Base-by-base conservation (phyloP, 2,329 filamentous ascomycete genomes). In the Fusarium algeriense region DNA sequence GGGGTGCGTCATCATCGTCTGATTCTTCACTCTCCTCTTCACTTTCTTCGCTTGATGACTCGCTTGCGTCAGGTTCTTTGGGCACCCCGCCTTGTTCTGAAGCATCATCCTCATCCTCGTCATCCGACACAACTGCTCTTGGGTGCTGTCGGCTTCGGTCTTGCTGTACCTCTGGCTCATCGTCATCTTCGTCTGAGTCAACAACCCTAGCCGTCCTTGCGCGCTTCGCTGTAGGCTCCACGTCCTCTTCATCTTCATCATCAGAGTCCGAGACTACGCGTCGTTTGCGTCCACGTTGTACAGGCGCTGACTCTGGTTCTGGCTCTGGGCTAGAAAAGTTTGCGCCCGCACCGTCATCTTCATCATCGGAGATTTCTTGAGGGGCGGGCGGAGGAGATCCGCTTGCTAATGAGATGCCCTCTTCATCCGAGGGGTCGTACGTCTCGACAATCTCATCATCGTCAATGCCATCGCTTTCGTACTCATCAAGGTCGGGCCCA, bases 401-500 rank as follows among this genome's bases (percentile, higher is more conserved):
- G 6, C 59, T 56, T 17, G 64, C 63, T 3, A 76, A 20, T 6
- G 70, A 69, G 14, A 77, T 74, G 0, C 76, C 75, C 9, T 78
- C 75, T 37, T 77, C 78, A 6, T 78, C 77, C 3, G 77, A 78
- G 17, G 71, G 68, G 2, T 74, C 66, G 2, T 67, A 64, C 6
- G 69, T 60, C 19, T 80, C 76, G 3, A 74, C 61, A 15, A 81
- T 75, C 12, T 76, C 75, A 2, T 59, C 74, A 49, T 83, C 81
- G 40, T 83, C 81, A 10, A 83, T 82, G 0, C 80, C 80, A 1
- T 82, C 81, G 45, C 81, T 81, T 41, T 83, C 82, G 19, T 83
- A 83, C 46, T 79, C 76, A 34, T 81, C 72, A 5, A 69, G 48
- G 20, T 75, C 70, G 2, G 59, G 44, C 1, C 73, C 71, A 9